Conservation (phyloP, 192 early-diverging fungal species). For the Linderina pennispora region DNA sequence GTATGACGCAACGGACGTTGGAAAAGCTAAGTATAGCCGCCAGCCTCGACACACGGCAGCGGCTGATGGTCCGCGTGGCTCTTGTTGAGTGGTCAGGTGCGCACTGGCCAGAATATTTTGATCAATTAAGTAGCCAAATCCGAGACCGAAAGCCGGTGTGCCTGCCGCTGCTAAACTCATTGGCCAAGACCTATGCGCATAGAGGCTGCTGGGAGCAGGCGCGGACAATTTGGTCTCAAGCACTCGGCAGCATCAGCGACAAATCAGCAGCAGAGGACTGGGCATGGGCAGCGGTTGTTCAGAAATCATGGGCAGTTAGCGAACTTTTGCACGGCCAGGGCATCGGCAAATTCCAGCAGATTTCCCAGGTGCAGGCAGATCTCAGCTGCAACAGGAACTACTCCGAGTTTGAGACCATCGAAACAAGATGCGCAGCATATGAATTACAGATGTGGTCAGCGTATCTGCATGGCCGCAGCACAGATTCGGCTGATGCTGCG, state of each 20-base stretch:
- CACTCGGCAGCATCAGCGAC: neutral
- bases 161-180: constrained; percentile 21
- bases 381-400: too few species aligned
- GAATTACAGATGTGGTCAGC: constrained; percentile 14
- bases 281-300: constrained; percentile 13
- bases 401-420: neutral
- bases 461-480: constrained; percentile 5
- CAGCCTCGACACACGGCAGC: neutral
- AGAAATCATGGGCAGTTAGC: constrained; percentile 27
- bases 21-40: too few species aligned
- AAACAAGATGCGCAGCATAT: constrained; percentile 4
- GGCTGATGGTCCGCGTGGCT: constrained; percentile 2
- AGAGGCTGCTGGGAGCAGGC: constrained; percentile 18
- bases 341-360: neutral
- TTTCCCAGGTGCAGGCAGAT: too few species aligned
- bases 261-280: neutral
- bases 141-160: constrained; percentile 7
- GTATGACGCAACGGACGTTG: constrained; percentile 2
- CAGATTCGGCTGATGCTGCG: neutral
- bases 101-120: constrained; percentile 1
- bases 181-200: constrained; percentile 32
- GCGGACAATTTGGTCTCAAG: constrained; percentile 17
- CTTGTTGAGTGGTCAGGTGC: constrained; percentile 22
- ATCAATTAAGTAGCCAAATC: constrained; percentile 1
- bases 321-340: constrained; percentile 22